Evolutionary conservation across 495 filamentous ascomycete species (phyloP).

Genomic region (Sabuloglossum arenarium): DNA sequence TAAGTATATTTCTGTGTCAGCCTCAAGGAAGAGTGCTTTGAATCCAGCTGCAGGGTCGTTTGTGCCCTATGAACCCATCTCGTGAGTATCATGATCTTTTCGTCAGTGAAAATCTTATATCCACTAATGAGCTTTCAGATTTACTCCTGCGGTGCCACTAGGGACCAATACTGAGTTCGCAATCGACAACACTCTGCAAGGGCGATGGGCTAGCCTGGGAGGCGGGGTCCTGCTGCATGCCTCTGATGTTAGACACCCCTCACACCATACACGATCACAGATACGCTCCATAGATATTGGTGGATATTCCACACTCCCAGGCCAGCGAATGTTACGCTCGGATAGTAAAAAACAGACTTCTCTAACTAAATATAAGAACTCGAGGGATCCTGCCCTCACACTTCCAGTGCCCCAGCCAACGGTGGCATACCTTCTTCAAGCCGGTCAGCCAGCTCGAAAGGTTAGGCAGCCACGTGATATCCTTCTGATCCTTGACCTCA

Average conservation of each 20-base stretch:
- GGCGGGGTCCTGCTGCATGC: background rate
- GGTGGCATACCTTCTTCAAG: conserved; percentile 23
- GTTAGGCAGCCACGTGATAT: conserved; percentile 24
- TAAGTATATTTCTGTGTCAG: no score
- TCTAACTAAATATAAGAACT: background rate
- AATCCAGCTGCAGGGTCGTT: background rate
- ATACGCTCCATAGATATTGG: background rate
- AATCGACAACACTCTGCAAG: background rate
- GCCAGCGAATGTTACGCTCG: background rate
- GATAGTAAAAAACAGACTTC: background rate
- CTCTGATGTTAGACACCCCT: no score
- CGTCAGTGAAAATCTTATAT: background rate
- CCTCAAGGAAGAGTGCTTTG: background rate
- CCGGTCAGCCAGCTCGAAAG: conserved; percentile 15
- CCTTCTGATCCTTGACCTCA: conserved; percentile 76
- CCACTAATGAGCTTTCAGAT: background rate
- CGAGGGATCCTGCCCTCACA: background rate
- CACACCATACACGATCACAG: background rate
- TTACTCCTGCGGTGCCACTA: background rate
- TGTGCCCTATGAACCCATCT: background rate
- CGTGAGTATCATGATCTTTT: background rate
- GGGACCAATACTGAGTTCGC: background rate
- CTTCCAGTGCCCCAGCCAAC: conserved; percentile 19
- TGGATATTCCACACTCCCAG: background rate
- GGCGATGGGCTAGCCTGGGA: background rate